Percentiles rank a stretch among this genome's conserved stretches.
Conservation (phyloP, 1,139 yeast genomes). For the Kurtzmaniella quercitrusa region DNA sequence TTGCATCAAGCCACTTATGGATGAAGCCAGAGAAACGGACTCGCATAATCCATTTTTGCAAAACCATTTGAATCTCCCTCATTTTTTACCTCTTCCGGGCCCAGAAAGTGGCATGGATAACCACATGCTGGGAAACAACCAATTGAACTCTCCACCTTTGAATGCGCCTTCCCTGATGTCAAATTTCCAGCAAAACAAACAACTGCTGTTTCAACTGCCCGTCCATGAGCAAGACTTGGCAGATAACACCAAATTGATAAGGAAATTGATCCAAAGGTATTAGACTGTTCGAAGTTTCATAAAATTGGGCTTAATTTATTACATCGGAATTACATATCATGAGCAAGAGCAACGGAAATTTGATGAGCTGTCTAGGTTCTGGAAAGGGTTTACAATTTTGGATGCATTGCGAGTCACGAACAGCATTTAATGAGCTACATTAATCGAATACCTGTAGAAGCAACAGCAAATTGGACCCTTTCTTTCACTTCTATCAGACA, state of each 20-base stretch:
- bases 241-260: neutral
- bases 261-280: neutral
- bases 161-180: neutral
- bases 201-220: neutral
- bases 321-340: no score
- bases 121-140: neutral
- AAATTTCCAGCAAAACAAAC: neutral
- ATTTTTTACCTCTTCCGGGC: neutral
- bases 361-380: neutral
- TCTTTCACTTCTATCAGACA: no score
- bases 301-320: no score
- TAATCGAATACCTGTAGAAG: neutral
- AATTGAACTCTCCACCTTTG: neutral
- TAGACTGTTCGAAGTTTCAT: neutral
- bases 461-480: no score
- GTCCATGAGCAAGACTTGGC: neutral
- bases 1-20: slow-evolving; percentile 53
- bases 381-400: neutral
- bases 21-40: slow-evolving; percentile 31
- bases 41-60: neutral
- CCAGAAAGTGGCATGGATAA: neutral
- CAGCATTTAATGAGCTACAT: neutral
- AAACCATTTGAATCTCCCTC: neutral
- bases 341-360: neutral
- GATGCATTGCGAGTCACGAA: neutral